Evolutionary conservation across 2,329 filamentous ascomycete genomes (phyloP).

Genomic region (Venturia carpophila): DNA sequence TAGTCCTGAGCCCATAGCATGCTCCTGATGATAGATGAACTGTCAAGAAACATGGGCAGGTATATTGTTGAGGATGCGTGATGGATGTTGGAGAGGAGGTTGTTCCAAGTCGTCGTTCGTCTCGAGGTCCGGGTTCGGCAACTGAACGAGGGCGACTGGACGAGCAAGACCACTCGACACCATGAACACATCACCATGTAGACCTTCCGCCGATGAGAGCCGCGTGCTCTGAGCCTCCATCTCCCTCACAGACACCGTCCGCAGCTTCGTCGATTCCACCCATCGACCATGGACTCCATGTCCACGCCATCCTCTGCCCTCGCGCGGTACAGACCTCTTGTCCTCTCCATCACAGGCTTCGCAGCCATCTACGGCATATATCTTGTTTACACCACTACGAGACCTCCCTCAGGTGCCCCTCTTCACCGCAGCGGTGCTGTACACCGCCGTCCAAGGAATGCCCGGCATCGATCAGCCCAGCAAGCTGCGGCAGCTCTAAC

Average conservation of each 20-base stretch:
- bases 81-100: background rate
- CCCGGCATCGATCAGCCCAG: background rate
- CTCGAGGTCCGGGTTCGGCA: background rate
- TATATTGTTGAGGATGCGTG: background rate
- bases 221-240: background rate
- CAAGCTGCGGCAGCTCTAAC: background rate
- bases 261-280: background rate
- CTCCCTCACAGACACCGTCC: background rate
- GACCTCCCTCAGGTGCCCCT: constrained; percentile 25
- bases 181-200: constrained; percentile 5
- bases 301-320: constrained; percentile 20
- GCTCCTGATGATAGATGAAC: too few relatives aligned
- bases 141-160: background rate
- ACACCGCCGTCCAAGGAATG: constrained; percentile 29
- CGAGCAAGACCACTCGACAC: background rate
- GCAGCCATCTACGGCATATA: constrained; percentile 52
- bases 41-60: background rate
- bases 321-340: constrained; percentile 40
- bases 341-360: constrained; percentile 49
- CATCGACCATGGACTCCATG: constrained; percentile 8
- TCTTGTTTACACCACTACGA: constrained; percentile 45
- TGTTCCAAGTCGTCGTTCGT: too few relatives aligned
- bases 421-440: constrained; percentile 62
- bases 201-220: constrained; percentile 8
- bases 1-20: too few relatives aligned